Conservation (phyloP, 176 grass and related monocot genomes). For the Eremochloa ophiuroides region DNA sequence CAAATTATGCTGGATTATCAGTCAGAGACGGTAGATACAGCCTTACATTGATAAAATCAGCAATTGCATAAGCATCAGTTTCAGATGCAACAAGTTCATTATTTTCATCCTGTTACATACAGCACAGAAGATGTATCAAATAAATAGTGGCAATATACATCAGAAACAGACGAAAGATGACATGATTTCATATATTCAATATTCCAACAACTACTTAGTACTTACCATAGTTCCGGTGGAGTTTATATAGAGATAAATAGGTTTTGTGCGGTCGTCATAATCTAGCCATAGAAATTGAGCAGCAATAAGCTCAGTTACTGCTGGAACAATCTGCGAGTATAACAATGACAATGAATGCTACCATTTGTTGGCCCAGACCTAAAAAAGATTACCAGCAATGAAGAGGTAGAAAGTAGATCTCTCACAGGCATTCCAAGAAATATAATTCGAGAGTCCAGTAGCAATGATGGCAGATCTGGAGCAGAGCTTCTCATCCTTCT, state of each 20-base stretch:
- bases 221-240: slow-evolving; percentile 67
- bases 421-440: slow-evolving; percentile 90
- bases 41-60: slow-evolving; percentile 84
- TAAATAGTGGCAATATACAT: neutral
- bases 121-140: slow-evolving; percentile 12
- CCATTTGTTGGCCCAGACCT: neutral
- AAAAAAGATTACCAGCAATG: neutral
- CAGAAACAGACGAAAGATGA: neutral
- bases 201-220: slow-evolving; percentile 4
- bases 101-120: slow-evolving; percentile 61
- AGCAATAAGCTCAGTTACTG: slow-evolving; percentile 84
- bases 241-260: slow-evolving; percentile 87
- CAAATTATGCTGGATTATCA: slow-evolving; percentile 12
- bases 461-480: slow-evolving; percentile 86
- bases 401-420: neutral
- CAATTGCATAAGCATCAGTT: slow-evolving; percentile 74
- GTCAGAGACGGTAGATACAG: neutral
- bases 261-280: slow-evolving; percentile 72
- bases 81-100: slow-evolving; percentile 70
- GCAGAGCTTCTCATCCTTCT: slow-evolving; percentile 67
- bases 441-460: slow-evolving; percentile 76
- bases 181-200: neutral
- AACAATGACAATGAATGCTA: neutral
- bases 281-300: slow-evolving; percentile 86
- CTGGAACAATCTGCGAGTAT: slow-evolving; percentile 41